A percentile compares a stretch with the other conserved stretches of the same genome.
These are phyloP conservation scores for Trichosanthes cucumerina DNA, from an alignment of 306 rosid genomes.

Conservation along the genomic window DNA sequence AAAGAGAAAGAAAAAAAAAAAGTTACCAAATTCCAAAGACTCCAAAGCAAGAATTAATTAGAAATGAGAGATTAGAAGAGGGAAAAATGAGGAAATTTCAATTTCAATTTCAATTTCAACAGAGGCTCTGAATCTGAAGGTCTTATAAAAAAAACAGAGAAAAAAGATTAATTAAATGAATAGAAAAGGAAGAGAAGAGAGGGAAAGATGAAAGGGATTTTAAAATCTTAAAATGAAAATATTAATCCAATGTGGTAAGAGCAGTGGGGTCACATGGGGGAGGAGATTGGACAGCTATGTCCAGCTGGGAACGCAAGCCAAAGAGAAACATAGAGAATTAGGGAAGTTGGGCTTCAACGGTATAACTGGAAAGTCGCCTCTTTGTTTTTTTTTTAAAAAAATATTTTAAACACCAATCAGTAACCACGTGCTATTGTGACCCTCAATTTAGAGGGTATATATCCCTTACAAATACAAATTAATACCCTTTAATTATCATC, in stretches of 20 bases:
- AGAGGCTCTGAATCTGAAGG: not conserved
- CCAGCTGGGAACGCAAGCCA: slow-evolving; percentile 44
- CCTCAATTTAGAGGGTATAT: slow-evolving; percentile 23
- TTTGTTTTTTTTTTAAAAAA: slow-evolving; percentile 19
- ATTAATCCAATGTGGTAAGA: slow-evolving; percentile 15
- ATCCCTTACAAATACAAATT: slow-evolving; percentile 5
- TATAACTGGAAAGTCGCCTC: slow-evolving; percentile 73
- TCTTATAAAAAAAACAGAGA: not conserved
- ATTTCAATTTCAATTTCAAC: no score
- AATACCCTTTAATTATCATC: not conserved
- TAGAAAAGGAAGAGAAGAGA: not conserved
- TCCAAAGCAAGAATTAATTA: not conserved
- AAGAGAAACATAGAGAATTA: slow-evolving; percentile 15
- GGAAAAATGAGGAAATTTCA: not conserved
- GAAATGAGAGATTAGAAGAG: no score
- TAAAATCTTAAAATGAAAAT: slow-evolving; percentile 20
- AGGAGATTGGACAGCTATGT: slow-evolving; percentile 62
- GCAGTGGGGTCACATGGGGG: slow-evolving; percentile 50
- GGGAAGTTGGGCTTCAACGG: slow-evolving; percentile 72
- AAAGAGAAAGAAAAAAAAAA: not conserved
- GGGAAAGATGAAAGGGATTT: not conserved
- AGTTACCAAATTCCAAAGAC: not conserved
- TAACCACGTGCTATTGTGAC: slow-evolving; percentile 76
- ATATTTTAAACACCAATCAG: slow-evolving; percentile 32
- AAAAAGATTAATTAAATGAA: not conserved